Evolutionary conservation across 2,329 filamentous ascomycete genomes (phyloP), one percentile per base, ranked within the genome.

Genomic region (Rhytidhysteron rufulum): DNA sequence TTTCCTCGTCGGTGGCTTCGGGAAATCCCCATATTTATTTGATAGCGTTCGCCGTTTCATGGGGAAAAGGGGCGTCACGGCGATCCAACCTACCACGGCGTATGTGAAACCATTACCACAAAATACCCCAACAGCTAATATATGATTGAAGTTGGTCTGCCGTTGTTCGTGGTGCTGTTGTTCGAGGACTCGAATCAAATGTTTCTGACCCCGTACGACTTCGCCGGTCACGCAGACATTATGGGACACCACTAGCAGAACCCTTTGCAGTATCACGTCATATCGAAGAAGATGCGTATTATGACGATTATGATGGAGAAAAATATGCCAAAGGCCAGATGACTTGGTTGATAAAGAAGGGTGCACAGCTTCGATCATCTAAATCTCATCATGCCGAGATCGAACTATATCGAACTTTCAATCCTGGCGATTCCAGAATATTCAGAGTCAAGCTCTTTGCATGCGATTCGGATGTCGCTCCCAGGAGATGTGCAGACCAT

Each of bases 131-230:
- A 13, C 27, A 7, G 27, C 44, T 49, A 5, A 48, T 18, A n/a
- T 17, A 3, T 15, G 10, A 0, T 4, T 16, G 11, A 21, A 60
- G 57, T 0, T 62, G 58, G 58, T 55, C 54, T 0, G 55, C 57
- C 3, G 42, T 60, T 2, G 53, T 41, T 7, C 49, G 58, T 10
- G 55, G 54, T n/a, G 55, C 58, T 1, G 42, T 40, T 0, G 44
- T 36, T 1, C 58, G 55, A 35, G 57, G 57, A 2, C 44, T 62
- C 1, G 50, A 60, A 30, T 31, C 35, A 29, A 18, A 30, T 5
- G 39, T 34, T 2, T 25, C 34, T n/a, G 34, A 36, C 21, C 34
- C 27, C 34, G 27, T 36, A 7, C 17, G 16, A 15, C 34, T 36
- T 5, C 34, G 34, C 15, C 24, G 27, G 21, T 36, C 20, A 15